Percentiles rank a stretch among this genome's conserved stretches.
These are phyloP conservation scores for Saccharomycopsis sp. DNA, from an alignment of 805 yeast genomes.

Conservation along the genomic window DNA sequence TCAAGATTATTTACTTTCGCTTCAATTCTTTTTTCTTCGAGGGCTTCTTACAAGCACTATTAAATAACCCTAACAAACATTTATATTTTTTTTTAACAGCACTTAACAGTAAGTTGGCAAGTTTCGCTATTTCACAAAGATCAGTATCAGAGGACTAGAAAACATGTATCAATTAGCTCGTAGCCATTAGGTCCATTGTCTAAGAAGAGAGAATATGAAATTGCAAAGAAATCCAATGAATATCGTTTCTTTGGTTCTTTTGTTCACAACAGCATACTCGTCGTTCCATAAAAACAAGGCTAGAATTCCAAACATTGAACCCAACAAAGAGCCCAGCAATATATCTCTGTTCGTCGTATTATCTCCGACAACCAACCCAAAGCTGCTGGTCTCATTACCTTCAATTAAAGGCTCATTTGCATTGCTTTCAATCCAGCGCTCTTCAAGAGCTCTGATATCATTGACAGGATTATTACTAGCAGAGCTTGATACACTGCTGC, in stretches of 20 bases:
- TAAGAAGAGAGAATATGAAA: constrained; percentile 54
- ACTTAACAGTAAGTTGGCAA: neutral
- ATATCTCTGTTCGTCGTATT: constrained; percentile 51
- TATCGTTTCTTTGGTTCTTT: constrained; percentile 60
- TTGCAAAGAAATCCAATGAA: constrained; percentile 66
- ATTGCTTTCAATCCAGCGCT: constrained; percentile 81
- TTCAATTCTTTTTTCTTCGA: neutral
- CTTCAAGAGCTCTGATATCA: constrained; percentile 65
- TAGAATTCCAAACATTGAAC: constrained; percentile 69
- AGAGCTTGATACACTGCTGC: neutral
- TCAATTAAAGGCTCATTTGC: constrained; percentile 44
- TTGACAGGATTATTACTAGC: constrained; percentile 23
- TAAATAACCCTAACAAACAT: neutral
- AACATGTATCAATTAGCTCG: neutral
- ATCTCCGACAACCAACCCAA: constrained; percentile 16
- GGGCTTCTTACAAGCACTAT: neutral
- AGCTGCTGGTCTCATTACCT: constrained; percentile 35
- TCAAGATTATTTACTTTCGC: neutral
- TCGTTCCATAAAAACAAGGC: constrained; percentile 57
- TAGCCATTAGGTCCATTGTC: constrained; percentile 26
- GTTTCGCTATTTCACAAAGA: neutral
- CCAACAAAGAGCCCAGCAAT: constrained; percentile 62
- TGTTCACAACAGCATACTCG: constrained; percentile 50
- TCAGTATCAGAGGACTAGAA: neutral
- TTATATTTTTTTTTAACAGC: no score